Base-by-base conservation (phyloP, 1,284 basidiomycete genomes). In the Cryptococcus sp. region DNA sequence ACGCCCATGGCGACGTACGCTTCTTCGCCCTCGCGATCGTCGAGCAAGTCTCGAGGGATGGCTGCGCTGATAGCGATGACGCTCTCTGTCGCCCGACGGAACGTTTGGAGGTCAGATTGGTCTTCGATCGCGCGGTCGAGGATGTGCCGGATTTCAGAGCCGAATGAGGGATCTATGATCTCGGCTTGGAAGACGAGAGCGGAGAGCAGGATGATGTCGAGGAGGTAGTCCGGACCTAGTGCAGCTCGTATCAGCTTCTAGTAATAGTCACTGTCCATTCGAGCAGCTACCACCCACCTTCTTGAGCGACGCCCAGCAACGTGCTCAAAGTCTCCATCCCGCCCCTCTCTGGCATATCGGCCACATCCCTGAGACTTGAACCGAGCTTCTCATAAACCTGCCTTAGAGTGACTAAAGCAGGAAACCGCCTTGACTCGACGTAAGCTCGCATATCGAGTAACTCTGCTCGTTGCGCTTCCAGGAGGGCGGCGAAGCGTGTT, bases 191-290 rank as follows among this genome's bases (percentile, higher is more conserved):
- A 66, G 17, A 69, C 65, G 23, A 72, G 62, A 2, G 59, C 51
- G 23, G 69, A 66, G 39, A 73, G 59, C 15, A 72, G 54, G 46
- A 57, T 57, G 2, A 71, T 56, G 53, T 73, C 68, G 20, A 73
- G 65, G 20, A 73, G 56, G 55, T 72, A 73, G 46, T 72, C 72
- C 4, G 72, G 67, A 16, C 70, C 71, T 68, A 51, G 15, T 20
- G 10, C 19, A 57, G 25, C 50, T 56, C 56, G 40, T 52, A 10
- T 11, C 19, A 17, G 15, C 50, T 40, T 13, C 23, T 47, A 10
- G 13, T 11, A 1, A 57, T 8, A 35, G 13, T 35, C 8, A 35
- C 8, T 8, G 13, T 8, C 7, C 7, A 35, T 35, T 35, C 31
- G 49, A 11, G 44, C 38, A 10, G 23, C 13, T 13, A 23, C 10